Evolutionary conservation across 2,329 filamentous ascomycete genomes (phyloP).

Genomic region (Taxawa tesnikishii): DNA sequence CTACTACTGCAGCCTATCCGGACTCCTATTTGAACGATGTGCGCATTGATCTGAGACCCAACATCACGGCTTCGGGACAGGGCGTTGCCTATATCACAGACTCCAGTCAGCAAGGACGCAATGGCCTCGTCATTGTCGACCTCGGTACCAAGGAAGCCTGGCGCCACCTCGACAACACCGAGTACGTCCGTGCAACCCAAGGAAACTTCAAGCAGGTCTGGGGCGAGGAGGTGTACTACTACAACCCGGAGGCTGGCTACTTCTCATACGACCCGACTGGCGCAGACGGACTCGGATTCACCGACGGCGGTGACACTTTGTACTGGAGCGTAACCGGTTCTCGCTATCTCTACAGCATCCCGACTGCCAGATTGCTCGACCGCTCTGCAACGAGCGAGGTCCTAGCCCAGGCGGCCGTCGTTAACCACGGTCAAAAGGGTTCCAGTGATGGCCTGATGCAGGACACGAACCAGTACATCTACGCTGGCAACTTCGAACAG

Average conservation of each 20-base stretch:
- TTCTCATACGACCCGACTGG: slow-evolving; percentile 27
- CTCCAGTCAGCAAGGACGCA: slow-evolving; percentile 30
- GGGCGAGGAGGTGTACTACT: slow-evolving; percentile 32
- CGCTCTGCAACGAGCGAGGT: slow-evolving; percentile 22
- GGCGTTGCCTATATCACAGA: slow-evolving; percentile 41
- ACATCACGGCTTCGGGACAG: slow-evolving; percentile 23
- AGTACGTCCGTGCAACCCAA: slow-evolving; percentile 23
- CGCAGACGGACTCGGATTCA: slow-evolving; percentile 34
- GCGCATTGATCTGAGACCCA: slow-evolving; percentile 33
- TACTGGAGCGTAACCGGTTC: slow-evolving; percentile 31
- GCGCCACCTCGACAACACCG: slow-evolving; percentile 28
- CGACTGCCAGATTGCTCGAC: slow-evolving; percentile 27
- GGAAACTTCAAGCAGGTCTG: slow-evolving; percentile 34
- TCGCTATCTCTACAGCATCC: slow-evolving; percentile 28
- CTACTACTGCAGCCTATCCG: slow-evolving; percentile 26
- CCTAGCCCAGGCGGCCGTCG: slow-evolving; percentile 26
- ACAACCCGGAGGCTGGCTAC: slow-evolving; percentile 17
- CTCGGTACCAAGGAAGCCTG: slow-evolving; percentile 31
- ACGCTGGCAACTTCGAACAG: slow-evolving; percentile 34
- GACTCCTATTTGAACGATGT: slow-evolving; percentile 39
- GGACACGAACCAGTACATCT: slow-evolving; percentile 34
- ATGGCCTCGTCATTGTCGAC: slow-evolving; percentile 35
- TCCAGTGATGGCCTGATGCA: slow-evolving; percentile 38
- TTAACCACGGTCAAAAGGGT: slow-evolving; percentile 32
- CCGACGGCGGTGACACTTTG: slow-evolving; percentile 29